Evolutionary conservation across 768 basidiomycete genomes (phyloP), one percentile per base, ranked within the genome.

Genomic region (Tulasnella sp.): DNA sequence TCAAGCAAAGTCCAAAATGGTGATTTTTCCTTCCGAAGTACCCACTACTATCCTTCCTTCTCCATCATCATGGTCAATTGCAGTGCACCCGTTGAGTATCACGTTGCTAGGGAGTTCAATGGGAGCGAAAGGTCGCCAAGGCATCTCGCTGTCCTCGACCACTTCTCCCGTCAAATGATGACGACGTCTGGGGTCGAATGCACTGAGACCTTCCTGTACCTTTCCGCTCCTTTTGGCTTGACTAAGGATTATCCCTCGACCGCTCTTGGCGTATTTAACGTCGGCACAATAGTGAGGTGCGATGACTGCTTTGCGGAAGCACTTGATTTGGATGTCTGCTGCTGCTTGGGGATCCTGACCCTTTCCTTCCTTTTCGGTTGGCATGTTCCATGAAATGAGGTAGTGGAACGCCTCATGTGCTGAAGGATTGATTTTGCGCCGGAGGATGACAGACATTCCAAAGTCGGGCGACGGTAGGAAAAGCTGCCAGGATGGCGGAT

Each of bases 41-140:
- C 76, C 76, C 12, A 64, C 40, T 14, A 58, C 76, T 31, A 77
- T n/a, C 76, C 76, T 77, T n/a, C 76, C 76, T 31, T 54, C 76
- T 54, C 37, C 58, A 28, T 77, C 76, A 14, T 77, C 76, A 20
- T 50, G 14, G 48, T 50, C 76, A 8, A 77, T 54, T 9, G 76
- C 24, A n/a, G 76, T 77, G 46, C 74, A 75, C 34, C 34, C 48
- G 40, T 24, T 44, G 34, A 75, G 42, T 20, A 50, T 12, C 16
- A 20, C 42, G 41, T 42, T 34, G 28, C 16, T 16, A 14, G 74
- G 42, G n/a, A 50, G 31, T 9, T 75, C 42, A 16, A 44, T 44
- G n/a, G 41, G 41, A 75, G 74, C 48, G 74, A 75, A 50, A 34
- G 64, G 64, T 37, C 64, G 11, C 64, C 64, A 69, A 37, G 64